Evolutionary conservation across 331 rosid species (phyloP), one percentile per base, ranked within the genome.

Genomic region (Quercus tomentella): DNA sequence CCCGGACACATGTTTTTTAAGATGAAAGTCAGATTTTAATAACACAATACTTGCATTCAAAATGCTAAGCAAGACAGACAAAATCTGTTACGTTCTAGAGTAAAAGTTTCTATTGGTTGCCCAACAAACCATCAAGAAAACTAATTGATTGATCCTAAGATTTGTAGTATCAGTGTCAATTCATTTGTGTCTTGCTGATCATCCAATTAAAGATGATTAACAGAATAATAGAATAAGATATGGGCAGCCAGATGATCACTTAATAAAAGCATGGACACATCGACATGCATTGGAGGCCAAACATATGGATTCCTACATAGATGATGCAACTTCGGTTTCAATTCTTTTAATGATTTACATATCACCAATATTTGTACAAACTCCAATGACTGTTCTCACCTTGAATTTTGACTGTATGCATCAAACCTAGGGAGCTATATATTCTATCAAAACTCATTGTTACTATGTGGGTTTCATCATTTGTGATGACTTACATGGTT

Each of bases 1-100:
- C 74, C 85, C 77, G n/a, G 31, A 74, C 8, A 77, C 21, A 65
- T 62, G 51, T 66, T 73, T 83, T 73, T 66, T 51, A 62, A 82
- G 18, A 80, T 77, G 56, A 65, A 72, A 28, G 84, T 28, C 23
- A 86, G 66, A 76, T 57, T 69, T 75, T 76, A 41, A 35, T 54
- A 74, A 82, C 20, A 82, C 23, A 55, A 79, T 18, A 75, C 43
- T 69, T 20, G 17, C 30, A 33, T 67, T 30, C 31, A 12, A 54
- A 66, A 22, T 73, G 68, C 16, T 33, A 70, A 11, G 65, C 72
- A 70, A 63, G 56, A 16, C 57, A 33, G 68, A 66, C 3, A 49
- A 49, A 35, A 22, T 54, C 18, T 65, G 6, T 56, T 33, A 26
- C 28, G 16, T 77, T 33, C 35, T 56, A 54, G 35, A 65, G 31